Evolutionary conservation across 2,329 filamentous ascomycete species (phyloP), one percentile per base, ranked within the genome.

Genomic region (Aspergillus candidus): DNA sequence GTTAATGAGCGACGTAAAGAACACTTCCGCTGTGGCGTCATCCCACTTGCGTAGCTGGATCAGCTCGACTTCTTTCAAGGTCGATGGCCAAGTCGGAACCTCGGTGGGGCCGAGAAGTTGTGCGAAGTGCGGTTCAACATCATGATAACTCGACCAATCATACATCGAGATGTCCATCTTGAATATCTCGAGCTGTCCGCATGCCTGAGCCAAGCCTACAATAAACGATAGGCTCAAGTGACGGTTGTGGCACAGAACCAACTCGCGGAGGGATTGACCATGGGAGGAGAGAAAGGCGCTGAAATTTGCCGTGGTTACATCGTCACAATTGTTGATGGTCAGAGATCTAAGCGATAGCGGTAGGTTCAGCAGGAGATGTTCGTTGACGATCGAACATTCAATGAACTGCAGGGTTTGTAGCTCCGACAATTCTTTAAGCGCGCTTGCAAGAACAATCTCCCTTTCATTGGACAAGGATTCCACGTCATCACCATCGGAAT

Each of bases 101-200:
- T 94, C 79, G 1, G 54, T 49, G 2, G 55, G 44, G 15, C 50
- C 40, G 33, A 95, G 70, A 1, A 90, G 74, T 14, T 77, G 70
- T 1, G 85, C 79, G 58, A 90, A 95, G 38, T 82, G 73, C 0
- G 89, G 88, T 46, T 88, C 82, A 1, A 83, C 80, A 56, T 93
- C 86, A 38, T 80, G 79, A 51, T 82, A 80, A 18, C 54, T 60
- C 46, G 87, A 80, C 33, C 82, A 77, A 51, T 83, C 84, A 65
- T 82, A 90, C 58, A 89, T 93, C 11, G 80, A 83, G 40, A 94
- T 71, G 54, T 94, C 87, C 75, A 94, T 83, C 38, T 77, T 78
- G 32, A 97, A 72, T 17, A 78, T 75, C 56, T 83, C 73, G 5
- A 97, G 73, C 3, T 75, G 73, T 0, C 88, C 87, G 58, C 89